Percentiles rank a stretch among this genome's conserved stretches.
phyloP scores from a whole-genome alignment of 345 rosid genomes.

The Eutrema yunnanense region DNA sequence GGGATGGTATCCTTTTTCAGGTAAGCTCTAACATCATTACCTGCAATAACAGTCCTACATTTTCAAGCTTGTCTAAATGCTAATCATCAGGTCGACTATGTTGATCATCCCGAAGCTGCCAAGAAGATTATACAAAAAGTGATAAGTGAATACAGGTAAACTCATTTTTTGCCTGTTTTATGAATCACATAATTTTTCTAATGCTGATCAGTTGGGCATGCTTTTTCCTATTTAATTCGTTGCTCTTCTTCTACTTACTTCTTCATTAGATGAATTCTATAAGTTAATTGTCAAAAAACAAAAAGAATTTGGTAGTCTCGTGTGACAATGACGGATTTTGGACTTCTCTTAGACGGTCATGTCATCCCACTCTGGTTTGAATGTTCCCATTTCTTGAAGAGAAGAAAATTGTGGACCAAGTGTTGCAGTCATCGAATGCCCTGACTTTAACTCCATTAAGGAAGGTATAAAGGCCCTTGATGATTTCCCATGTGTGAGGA shows the following conservation, averaged over 20 bases:
- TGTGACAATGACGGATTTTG: not conserved
- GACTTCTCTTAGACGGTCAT: conserved; percentile 1
- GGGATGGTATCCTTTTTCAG: conserved; percentile 45
- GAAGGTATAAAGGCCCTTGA: too few species aligned
- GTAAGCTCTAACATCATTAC: conserved; percentile 30
- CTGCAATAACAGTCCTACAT: not conserved
- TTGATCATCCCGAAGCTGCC: conserved; percentile 61
- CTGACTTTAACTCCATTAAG: conserved; percentile 45
- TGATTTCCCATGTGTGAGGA: conserved; percentile 85
- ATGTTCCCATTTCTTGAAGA: conserved; percentile 38
- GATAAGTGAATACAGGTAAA: conserved; percentile 67
- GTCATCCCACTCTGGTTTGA: conserved; percentile 10
- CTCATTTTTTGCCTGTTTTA: not conserved
- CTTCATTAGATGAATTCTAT: not conserved
- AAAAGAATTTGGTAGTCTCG: not conserved
- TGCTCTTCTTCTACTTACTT: not conserved
- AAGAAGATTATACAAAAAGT: conserved; percentile 60
- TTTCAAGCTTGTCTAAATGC: not conserved
- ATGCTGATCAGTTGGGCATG: not conserved
- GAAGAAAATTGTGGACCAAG: conserved; percentile 74
- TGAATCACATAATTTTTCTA: not conserved
- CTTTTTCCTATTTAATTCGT: not conserved
- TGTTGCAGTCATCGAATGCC: conserved; percentile 75
- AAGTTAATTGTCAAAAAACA: not conserved
- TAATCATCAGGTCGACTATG: conserved; percentile 68